Base-by-base conservation (phyloP, 176 grass and related monocot genomes). In the Areca catechu region DNA sequence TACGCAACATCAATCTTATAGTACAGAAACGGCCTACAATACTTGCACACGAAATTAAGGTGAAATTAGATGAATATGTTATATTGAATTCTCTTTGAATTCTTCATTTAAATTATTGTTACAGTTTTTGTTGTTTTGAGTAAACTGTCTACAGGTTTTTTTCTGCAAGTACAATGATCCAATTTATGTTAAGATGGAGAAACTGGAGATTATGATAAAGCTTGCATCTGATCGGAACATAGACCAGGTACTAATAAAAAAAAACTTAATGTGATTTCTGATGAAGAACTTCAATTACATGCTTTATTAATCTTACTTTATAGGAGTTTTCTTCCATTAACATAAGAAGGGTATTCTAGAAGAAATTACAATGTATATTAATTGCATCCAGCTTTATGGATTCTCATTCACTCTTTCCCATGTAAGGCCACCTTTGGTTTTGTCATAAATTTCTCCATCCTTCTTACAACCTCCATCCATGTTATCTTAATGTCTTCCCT, bases 141-240 rank as follows among this genome's bases (percentile, higher is more conserved):
- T 18, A 62, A 48, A 69, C 54, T 29, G 27, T 68, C 24, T 68
- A 56, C 80, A 97, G 93, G 93, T 98, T 51, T 98, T 98, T 81
- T 98, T 98, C 80, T 98, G 93, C 88, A 98, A 98, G 76, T 98
- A 98, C 70, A 98, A 98, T 7, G 89, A 89, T 62, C 85, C 85
- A 61, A 78, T 98, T 65, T 98, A 98, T 80, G 93, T 98, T 62
- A 98, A 98, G 78, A 98, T 92, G 87, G 93, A 98, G 71, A 98
- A 98, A 60, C 62, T 98, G 54, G 93, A 98, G 66, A 98, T 89
- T 74, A 98, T 98, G 93, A 98, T 98, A 85, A 98, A 88, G 79
- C 93, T 98, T 72, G 78, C 93, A 27, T 98, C 93, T 21, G 93
- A 98, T 55, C 69, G 87, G 25, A 98, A 98, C 62, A 92, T 92